Base-by-base conservation (phyloP, 441 rosid genomes). In the Erysimum pusillum region DNA sequence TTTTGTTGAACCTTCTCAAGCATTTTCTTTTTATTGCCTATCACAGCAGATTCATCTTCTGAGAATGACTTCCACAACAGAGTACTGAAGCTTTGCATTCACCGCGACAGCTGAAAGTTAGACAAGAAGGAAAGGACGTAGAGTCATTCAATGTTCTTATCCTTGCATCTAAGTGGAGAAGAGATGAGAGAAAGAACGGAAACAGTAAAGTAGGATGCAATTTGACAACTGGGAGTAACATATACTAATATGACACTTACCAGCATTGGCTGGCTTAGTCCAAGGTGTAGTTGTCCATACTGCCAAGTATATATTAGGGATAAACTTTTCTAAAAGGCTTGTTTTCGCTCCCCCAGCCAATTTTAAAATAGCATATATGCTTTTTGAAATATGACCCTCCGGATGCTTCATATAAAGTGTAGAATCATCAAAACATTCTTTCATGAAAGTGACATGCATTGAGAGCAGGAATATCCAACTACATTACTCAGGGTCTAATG, bases 271-370 rank as follows among this genome's bases (percentile, higher is more conserved):
- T 63, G 97, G 99, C 80, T 93, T 66, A 7, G 98, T 96, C 99
- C 97, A 96, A 2, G 99, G 99, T 70, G 99, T 93, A 71, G 99
- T 96, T 61, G 99, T 96, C 99, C 99, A 96, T 74, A 91, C 85
- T 63, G 97, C 97, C 87, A 96, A 76, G 76, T 80, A 80, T 78
- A 96, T 76, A 85, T 93, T 85, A 39, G 98, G 97, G 74, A 83
- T 79, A 77, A 91, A 91, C 67, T 90, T 94, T 63, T 87, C 83
- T 69, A 96, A 68, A 62, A 85, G 70, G 56, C 81, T 85, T 41
- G 81, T 81, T 73, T 82, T 83, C 32, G 83, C 71, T 58, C 85
- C 83, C 54, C 85, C 82, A 44, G 85, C 88, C 71, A 91, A 63
- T 80, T 79, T 91, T 71, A 96, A 89, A 52, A 83, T 81, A 65